phyloP scores from a whole-genome alignment of 2,329 filamentous ascomycete genomes.

The Cladosporium phlei region DNA sequence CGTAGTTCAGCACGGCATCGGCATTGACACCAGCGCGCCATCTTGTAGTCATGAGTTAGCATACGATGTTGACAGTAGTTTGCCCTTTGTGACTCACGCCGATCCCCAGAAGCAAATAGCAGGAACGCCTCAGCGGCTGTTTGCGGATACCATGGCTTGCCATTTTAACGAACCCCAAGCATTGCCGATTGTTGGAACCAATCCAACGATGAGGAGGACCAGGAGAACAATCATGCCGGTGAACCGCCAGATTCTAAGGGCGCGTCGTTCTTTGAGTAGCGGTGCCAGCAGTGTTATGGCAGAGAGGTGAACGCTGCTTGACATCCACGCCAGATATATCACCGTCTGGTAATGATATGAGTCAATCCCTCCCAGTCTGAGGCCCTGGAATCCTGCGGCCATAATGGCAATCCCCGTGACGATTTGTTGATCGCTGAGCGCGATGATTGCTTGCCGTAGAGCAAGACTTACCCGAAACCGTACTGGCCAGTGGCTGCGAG shows the following conservation, averaged over 20 bases:
- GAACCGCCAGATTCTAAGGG: constrained; percentile 20
- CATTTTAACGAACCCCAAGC: constrained; percentile 17
- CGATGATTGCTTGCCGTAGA: constrained; percentile 8
- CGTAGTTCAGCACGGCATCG: constrained; percentile 19
- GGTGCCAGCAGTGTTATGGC: constrained; percentile 20
- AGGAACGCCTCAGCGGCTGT: constrained; percentile 15
- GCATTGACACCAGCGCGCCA: constrained; percentile 19
- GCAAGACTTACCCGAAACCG: not conserved
- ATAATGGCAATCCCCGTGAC: constrained; percentile 20
- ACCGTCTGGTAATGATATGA: constrained; percentile 28
- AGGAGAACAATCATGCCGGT: constrained; percentile 22
- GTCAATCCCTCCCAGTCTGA: constrained; percentile 19
- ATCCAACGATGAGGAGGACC: constrained; percentile 19
- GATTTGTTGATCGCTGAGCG: constrained; percentile 10
- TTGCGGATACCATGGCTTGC: not conserved
- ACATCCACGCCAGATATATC: constrained; percentile 30
- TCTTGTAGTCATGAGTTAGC: not conserved
- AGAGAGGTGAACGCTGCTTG: constrained; percentile 26
- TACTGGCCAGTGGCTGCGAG: not conserved
- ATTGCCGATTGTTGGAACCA: constrained; percentile 22
- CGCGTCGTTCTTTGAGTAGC: constrained; percentile 15
- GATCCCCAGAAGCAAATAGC: constrained; percentile 20
- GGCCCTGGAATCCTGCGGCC: constrained; percentile 20
- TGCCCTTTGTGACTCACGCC: not conserved
- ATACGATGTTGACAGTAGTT: too few relatives aligned